Conservation (phyloP, 2,329 filamentous ascomycete species). For the Colletotrichum navitas region DNA sequence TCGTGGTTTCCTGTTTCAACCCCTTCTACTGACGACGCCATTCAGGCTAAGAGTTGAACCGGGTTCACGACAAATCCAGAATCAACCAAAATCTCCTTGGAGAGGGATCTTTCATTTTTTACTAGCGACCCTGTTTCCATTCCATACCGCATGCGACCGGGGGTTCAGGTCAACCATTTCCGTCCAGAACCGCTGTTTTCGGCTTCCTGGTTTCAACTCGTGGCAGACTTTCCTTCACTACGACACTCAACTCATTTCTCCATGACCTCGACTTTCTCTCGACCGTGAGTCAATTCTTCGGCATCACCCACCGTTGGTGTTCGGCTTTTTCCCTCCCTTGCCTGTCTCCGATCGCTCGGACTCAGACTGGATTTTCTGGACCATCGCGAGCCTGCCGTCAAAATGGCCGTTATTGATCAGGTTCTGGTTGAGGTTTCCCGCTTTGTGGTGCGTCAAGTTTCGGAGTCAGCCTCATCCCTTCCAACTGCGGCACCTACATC, state of each 20-base stretch:
- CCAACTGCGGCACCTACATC: conserved; percentile 43
- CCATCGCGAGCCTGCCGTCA: conserved; percentile 15
- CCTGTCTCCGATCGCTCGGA: conserved; percentile 5
- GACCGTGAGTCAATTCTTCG: conserved; percentile 34
- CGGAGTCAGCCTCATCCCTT: conserved; percentile 28
- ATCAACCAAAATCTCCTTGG: neutral
- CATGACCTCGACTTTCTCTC: conserved; percentile 28
- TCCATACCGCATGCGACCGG: conserved; percentile 39
- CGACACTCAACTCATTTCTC: conserved; percentile 19
- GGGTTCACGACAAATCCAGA: conserved; percentile 1
- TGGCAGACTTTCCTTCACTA: conserved; percentile 3
- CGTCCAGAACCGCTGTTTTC: conserved; percentile 38
- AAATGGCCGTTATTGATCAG: conserved; percentile 55
- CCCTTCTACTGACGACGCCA: conserved; percentile 24
- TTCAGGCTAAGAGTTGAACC: conserved; percentile 22
- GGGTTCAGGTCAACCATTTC: conserved; percentile 30
- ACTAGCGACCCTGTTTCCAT: conserved; percentile 15
- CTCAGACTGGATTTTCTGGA: neutral
- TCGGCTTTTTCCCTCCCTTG: conserved; percentile 1
- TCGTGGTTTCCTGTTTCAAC: conserved; percentile 38
- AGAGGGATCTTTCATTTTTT: neutral
- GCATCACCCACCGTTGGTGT: conserved; percentile 32
- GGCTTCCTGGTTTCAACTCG: conserved; percentile 28
- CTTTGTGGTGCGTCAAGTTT: conserved; percentile 50
- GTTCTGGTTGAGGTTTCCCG: conserved; percentile 53